phyloP scores from a whole-genome alignment of 75 land plant genomes.

The Picea sitchensis region DNA sequence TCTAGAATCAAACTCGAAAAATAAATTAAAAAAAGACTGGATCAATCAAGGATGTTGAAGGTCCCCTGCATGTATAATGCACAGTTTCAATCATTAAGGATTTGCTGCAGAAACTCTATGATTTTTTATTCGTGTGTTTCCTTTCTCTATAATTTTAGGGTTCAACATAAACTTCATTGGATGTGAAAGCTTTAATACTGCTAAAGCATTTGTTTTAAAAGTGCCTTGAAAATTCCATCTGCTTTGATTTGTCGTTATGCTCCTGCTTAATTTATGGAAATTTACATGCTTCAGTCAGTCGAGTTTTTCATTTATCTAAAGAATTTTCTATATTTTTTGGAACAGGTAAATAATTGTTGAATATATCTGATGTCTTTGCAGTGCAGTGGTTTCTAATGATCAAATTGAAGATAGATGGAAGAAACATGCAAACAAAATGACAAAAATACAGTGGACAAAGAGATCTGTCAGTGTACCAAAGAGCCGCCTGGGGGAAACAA shows the following conservation, averaged over 20 bases:
- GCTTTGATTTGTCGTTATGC: conserved; percentile 4
- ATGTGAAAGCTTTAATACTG: not conserved
- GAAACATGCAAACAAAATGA: not conserved
- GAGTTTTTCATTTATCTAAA: not conserved
- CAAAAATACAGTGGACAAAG: not conserved
- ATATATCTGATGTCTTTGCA: conserved; percentile 5
- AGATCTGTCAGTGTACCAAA: conserved; percentile 8
- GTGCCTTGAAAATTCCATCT: not conserved
- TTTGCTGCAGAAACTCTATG: no score
- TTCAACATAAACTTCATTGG: no score
- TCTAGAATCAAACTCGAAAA: no score
- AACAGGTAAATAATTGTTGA: not conserved
- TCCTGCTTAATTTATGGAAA: not conserved
- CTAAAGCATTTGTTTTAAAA: conserved; percentile 6
- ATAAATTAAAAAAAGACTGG: no score
- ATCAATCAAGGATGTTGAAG: no score
- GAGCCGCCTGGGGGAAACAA: not conserved
- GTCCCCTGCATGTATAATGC: no score
- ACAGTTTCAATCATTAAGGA: no score
- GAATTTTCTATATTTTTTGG: not conserved
- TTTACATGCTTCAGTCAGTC: not conserved
- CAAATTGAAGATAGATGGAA: not conserved
- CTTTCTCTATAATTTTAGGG: no score
- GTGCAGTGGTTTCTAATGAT: conserved; percentile 1
- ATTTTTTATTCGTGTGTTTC: no score